Evolutionary conservation across 2,329 filamentous ascomycete genomes (phyloP).

Genomic region (Colletotrichum australisinense): DNA sequence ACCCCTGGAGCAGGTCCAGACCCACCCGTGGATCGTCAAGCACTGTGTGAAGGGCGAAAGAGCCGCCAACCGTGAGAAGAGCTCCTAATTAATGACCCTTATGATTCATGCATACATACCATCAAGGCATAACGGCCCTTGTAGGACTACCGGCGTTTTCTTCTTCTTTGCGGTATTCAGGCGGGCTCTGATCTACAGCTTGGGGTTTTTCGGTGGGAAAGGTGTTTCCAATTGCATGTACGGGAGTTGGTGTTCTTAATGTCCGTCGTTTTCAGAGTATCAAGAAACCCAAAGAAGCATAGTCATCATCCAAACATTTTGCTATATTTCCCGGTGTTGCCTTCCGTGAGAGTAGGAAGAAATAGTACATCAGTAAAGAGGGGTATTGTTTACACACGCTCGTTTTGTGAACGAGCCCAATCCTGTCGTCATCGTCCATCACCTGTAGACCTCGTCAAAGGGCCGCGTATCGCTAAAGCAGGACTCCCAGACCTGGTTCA

Average conservation of each 20-base stretch:
- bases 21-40: slow-evolving; percentile 97
- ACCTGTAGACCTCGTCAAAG: slow-evolving; percentile 96
- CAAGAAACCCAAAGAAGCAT: slow-evolving; percentile 21
- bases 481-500: slow-evolving; percentile 99
- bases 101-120: slow-evolving; percentile 37
- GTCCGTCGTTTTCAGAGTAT: slow-evolving; percentile 23
- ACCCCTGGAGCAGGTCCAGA: slow-evolving; percentile 86
- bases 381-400: slow-evolving; percentile 40
- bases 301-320: slow-evolving; percentile 22
- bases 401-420: slow-evolving; percentile 4
- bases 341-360: slow-evolving; percentile 1
- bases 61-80: slow-evolving; percentile 62
- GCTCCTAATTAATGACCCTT: slow-evolving; percentile 39
- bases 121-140: slow-evolving; percentile 34
- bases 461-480: slow-evolving; percentile 95
- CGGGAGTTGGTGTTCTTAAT: slow-evolving; percentile 36
- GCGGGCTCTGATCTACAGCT: slow-evolving; percentile 35
- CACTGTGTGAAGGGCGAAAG: slow-evolving; percentile 81
- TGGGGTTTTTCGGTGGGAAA: slow-evolving; percentile 24
- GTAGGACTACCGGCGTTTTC: slow-evolving; percentile 38
- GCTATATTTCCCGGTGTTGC: background rate
- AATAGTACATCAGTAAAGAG: slow-evolving; percentile 21
- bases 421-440: slow-evolving; percentile 37
- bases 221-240: slow-evolving; percentile 42
- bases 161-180: slow-evolving; percentile 34